Evolutionary conservation across 345 rosid species (phyloP).

Genomic region (Murraya paniculata): DNA sequence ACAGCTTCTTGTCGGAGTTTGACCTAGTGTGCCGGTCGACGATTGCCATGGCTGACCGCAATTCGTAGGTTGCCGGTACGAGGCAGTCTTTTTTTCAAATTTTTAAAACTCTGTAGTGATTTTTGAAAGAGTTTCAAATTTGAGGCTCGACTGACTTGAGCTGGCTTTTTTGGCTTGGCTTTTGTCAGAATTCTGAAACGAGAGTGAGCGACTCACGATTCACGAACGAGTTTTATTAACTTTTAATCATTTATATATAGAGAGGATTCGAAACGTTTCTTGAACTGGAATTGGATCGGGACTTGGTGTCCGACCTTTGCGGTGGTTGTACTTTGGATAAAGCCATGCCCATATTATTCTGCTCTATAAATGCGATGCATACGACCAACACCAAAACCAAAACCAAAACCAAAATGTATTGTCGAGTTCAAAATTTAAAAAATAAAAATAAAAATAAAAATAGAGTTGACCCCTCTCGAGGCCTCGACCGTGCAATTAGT

Average conservation of each 20-base stretch:
- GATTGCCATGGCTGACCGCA: slow-evolving; percentile 50
- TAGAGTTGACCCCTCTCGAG: too few species aligned
- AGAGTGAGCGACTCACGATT: background rate
- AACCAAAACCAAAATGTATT: too few species aligned
- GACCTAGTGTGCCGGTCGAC: slow-evolving; percentile 38
- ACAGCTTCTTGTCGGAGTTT: slow-evolving; percentile 44
- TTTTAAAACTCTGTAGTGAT: background rate
- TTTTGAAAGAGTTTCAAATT: background rate
- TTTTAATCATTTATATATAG: background rate
- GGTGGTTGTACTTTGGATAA: slow-evolving; percentile 7
- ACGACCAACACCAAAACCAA: too few species aligned
- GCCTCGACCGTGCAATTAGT: background rate
- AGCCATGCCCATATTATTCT: background rate
- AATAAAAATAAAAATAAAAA: too few species aligned
- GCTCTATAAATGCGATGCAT: too few species aligned
- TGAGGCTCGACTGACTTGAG: background rate
- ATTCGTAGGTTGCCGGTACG: background rate
- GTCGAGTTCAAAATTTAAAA: too few species aligned
- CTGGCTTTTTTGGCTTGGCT: background rate
- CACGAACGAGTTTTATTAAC: background rate
- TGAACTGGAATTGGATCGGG: slow-evolving; percentile 6
- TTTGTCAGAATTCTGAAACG: background rate
- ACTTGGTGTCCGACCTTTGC: slow-evolving; percentile 16
- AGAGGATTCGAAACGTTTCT: slow-evolving; percentile 32
- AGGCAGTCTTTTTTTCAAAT: too few species aligned